These are phyloP conservation scores for Musa schizocarpa DNA, from an alignment of 176 grass and related monocot genomes.

Conservation along the genomic window DNA sequence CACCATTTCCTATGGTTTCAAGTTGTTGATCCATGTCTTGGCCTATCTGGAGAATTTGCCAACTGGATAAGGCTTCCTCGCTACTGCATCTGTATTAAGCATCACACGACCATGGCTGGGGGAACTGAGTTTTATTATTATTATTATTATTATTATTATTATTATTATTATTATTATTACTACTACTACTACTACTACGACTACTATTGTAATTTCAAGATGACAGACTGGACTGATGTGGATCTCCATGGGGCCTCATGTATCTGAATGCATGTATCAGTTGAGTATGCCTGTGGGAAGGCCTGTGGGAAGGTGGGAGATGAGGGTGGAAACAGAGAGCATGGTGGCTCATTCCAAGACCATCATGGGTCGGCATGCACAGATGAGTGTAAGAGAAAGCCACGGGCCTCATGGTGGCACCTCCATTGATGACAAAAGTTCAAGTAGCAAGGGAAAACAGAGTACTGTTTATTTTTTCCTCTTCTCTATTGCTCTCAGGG, in stretches of 20 bases:
- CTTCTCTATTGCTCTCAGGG: slow-evolving; percentile 27
- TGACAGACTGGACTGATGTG: not conserved
- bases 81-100: no score
- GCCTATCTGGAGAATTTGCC: not conserved
- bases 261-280: not conserved
- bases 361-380: not conserved
- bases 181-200: not conserved
- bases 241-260: slow-evolving; percentile 7
- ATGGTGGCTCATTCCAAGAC: slow-evolving; percentile 5
- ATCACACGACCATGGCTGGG: not conserved
- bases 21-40: not conserved
- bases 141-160: not conserved
- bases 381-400: slow-evolving; percentile 1
- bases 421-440: slow-evolving; percentile 34
- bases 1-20: not conserved
- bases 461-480: slow-evolving; percentile 21
- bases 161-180: not conserved
- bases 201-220: not conserved
- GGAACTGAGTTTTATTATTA: not conserved
- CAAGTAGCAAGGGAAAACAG: not conserved
- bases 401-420: slow-evolving; percentile 25
- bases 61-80: not conserved
- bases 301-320: not conserved
- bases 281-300: not conserved
- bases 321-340: slow-evolving; percentile 1